A percentile compares a stretch with the other conserved stretches of the same genome.
Evolutionary conservation across 371 early-diverging fungal species (phyloP).

Genomic region (Entomophthora muscae): DNA sequence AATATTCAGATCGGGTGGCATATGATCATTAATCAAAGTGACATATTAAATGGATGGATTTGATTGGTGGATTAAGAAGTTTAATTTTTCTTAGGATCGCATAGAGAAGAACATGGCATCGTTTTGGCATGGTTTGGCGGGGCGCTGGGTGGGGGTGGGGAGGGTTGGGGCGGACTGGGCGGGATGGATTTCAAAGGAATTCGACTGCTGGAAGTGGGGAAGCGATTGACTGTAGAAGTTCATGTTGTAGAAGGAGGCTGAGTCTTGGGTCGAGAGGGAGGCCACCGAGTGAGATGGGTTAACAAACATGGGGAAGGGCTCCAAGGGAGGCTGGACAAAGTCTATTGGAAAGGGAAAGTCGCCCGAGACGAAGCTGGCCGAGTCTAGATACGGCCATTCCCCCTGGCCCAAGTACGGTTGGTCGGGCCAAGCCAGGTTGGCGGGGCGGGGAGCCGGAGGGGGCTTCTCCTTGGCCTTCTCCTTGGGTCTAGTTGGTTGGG

Average conservation of each 20-base stretch:
- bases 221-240: not conserved
- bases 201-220: not conserved
- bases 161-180: not conserved
- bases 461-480: not conserved
- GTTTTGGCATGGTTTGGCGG: not conserved
- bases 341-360: not conserved
- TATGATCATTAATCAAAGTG: too few species aligned
- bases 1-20: too few species aligned
- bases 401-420: not conserved
- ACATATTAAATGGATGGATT: too few species aligned
- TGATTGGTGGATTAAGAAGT: not conserved
- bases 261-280: not conserved
- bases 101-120: not conserved
- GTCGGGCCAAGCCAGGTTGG: not conserved
- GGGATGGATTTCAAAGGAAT: not conserved
- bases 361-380: not conserved
- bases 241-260: not conserved
- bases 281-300: not conserved
- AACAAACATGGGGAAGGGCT: not conserved
- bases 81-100: not conserved
- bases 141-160: not conserved
- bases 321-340: not conserved
- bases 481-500: not conserved
- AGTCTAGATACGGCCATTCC: not conserved
- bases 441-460: not conserved